Evolutionary conservation across 208 protist species (phyloP).

Genomic region (Leishmania guyanensis): DNA sequence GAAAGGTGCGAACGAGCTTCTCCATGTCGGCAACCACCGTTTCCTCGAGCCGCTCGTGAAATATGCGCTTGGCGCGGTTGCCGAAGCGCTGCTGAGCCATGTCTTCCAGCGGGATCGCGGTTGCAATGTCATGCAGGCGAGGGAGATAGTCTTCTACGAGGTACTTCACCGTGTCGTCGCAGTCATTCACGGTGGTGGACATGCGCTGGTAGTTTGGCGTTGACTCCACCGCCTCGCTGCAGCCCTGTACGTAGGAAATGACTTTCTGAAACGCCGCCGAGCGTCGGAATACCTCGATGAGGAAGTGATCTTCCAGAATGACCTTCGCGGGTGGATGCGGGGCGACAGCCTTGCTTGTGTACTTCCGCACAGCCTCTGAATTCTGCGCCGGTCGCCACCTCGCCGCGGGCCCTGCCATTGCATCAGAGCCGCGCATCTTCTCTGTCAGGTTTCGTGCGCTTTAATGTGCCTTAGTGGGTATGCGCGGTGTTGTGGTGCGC

Average conservation of each 20-base stretch:
- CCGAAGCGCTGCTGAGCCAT: constrained; percentile 85
- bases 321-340: constrained; percentile 60
- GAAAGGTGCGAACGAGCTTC: constrained; percentile 53
- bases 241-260: constrained; percentile 61
- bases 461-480: too few relatives aligned
- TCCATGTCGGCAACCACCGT: constrained; percentile 49
- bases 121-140: constrained; percentile 52
- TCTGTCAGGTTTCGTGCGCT: background rate
- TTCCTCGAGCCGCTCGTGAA: constrained; percentile 60
- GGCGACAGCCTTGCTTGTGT: constrained; percentile 7
- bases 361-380: constrained; percentile 16
- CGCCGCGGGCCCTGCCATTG: constrained; percentile 18
- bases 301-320: constrained; percentile 68
- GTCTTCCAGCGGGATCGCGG: constrained; percentile 77
- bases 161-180: constrained; percentile 45
- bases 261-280: constrained; percentile 75
- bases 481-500: background rate
- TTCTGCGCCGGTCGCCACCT: constrained; percentile 24
- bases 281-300: constrained; percentile 56
- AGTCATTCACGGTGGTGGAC: constrained; percentile 15
- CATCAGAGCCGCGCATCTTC: background rate
- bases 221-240: constrained; percentile 40
- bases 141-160: constrained; percentile 60
- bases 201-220: constrained; percentile 17
- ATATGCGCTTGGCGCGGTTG: constrained; percentile 84